Percentiles rank a stretch among this genome's conserved stretches.
These are phyloP conservation scores for Pichia pseudocactophila DNA, from an alignment of 805 yeast species.

Conservation along the genomic window DNA sequence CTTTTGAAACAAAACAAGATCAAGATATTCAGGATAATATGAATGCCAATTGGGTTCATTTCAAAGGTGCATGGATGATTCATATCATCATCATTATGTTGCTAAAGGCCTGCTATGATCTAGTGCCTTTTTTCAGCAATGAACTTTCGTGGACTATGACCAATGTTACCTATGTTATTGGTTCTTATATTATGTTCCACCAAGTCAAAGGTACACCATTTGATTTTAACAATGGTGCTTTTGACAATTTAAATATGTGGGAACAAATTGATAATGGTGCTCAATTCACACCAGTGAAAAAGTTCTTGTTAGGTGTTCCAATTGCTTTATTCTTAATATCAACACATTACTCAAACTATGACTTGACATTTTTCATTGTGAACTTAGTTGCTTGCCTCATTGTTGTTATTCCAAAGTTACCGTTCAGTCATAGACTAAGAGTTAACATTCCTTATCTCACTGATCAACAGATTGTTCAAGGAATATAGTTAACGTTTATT, in stretches of 20 bases:
- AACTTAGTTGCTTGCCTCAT: constrained; percentile 76
- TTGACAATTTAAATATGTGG: constrained; percentile 96
- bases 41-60: constrained; percentile 94
- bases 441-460: constrained; percentile 46
- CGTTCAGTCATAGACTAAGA: constrained; percentile 71
- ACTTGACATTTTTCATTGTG: constrained; percentile 64
- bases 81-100: constrained; percentile 77
- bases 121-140: constrained; percentile 69
- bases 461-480: constrained; percentile 26
- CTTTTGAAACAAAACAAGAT: constrained; percentile 84
- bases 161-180: constrained; percentile 80
- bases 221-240: constrained; percentile 94
- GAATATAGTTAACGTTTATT: constrained; percentile 4
- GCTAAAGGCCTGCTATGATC: constrained; percentile 66
- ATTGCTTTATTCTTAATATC: constrained; percentile 75
- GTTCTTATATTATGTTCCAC: constrained; percentile 93
- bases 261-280: constrained; percentile 88
- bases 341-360: constrained; percentile 86
- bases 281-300: constrained; percentile 93
- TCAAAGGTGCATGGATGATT: constrained; percentile 92
- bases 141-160: constrained; percentile 93
- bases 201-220: constrained; percentile 95
- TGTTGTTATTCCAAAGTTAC: constrained; percentile 88
- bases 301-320: constrained; percentile 88
- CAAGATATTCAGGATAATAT: constrained; percentile 82